These are phyloP conservation scores for Vaucheria bursata DNA, from an alignment of 352 stramenopile species.

Conservation along the genomic window DNA sequence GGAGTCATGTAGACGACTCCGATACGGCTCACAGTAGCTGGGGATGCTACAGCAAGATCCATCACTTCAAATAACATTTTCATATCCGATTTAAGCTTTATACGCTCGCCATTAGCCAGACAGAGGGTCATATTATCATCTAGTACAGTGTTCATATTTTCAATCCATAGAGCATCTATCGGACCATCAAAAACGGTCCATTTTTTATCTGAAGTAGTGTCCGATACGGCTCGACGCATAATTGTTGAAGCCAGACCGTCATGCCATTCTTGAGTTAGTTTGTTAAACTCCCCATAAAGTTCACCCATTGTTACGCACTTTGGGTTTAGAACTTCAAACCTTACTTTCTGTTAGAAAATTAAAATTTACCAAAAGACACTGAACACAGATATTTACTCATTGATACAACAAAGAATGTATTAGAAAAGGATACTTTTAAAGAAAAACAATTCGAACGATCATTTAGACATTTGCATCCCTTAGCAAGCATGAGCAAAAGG, in stretches of 20 bases:
- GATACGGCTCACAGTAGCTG: slow-evolving; percentile 77
- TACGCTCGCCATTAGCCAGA: slow-evolving; percentile 80
- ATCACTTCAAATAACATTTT: slow-evolving; percentile 87
- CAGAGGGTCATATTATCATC: slow-evolving; percentile 90
- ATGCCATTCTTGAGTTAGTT: slow-evolving; percentile 83
- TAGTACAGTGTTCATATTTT: slow-evolving; percentile 90
- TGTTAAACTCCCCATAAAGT: slow-evolving; percentile 87
- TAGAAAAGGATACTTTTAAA: slow-evolving; percentile 7
- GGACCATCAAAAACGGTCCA: slow-evolving; percentile 86
- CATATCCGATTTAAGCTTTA: slow-evolving; percentile 72
- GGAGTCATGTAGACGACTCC: slow-evolving; percentile 82
- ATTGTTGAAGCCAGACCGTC: slow-evolving; percentile 78
- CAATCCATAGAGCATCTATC: slow-evolving; percentile 87
- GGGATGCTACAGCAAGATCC: slow-evolving; percentile 77
- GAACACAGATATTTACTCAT: not conserved
- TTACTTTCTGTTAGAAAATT: slow-evolving; percentile 52
- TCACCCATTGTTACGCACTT: slow-evolving; percentile 91
- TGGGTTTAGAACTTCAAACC: slow-evolving; percentile 78
- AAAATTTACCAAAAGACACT: not conserved
- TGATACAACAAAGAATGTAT: not conserved
- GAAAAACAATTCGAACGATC: no score
- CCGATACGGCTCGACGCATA: slow-evolving; percentile 64
- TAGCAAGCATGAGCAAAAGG: no score
- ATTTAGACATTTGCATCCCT: no score
- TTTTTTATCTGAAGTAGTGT: slow-evolving; percentile 54